These are phyloP conservation scores for Monosporascus sp. DNA, from an alignment of 2,329 filamentous ascomycete species.

Conservation along the genomic window DNA sequence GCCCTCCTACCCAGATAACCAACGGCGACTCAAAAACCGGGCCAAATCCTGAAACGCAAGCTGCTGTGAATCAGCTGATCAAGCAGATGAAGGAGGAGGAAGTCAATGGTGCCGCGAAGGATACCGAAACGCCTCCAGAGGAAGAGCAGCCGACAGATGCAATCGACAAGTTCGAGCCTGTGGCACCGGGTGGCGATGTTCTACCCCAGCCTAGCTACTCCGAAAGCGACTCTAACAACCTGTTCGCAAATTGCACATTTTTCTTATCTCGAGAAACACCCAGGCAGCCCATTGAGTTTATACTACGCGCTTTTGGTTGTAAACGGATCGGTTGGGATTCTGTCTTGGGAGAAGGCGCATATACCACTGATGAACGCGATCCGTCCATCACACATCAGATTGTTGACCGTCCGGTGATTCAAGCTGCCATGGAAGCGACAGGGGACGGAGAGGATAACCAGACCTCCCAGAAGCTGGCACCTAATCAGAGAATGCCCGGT, in stretches of 20 bases:
- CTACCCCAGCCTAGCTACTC: conserved; percentile 71
- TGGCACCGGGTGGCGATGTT: conserved; percentile 77
- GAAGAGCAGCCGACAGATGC: conserved; percentile 50
- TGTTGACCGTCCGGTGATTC: conserved; percentile 79
- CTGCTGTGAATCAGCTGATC: conserved; percentile 64
- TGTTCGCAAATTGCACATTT: conserved; percentile 86
- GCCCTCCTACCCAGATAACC: conserved; percentile 46
- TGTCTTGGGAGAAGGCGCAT: conserved; percentile 85
- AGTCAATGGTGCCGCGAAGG: conserved; percentile 39
- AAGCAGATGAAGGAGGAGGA: conserved; percentile 60
- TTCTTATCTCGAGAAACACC: conserved; percentile 93
- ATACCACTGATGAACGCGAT: conserved; percentile 83
- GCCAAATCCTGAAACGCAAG: conserved; percentile 58
- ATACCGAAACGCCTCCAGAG: conserved; percentile 35
- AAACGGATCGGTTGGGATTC: conserved; percentile 94
- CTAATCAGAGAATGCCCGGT: conserved; percentile 77
- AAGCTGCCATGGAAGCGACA: conserved; percentile 47
- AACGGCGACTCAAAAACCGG: conserved; percentile 47
- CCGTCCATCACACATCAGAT: conserved; percentile 92
- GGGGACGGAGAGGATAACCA: conserved; percentile 54
- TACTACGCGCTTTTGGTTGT: conserved; percentile 90
- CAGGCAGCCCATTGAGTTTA: conserved; percentile 83
- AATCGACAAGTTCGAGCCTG: conserved; percentile 89
- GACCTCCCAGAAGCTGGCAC: conserved; percentile 52
- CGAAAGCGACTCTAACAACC: conserved; percentile 61